Base-by-base conservation (phyloP, 2,329 filamentous ascomycete species). In the Myriosclerotinia duriaeana region DNA sequence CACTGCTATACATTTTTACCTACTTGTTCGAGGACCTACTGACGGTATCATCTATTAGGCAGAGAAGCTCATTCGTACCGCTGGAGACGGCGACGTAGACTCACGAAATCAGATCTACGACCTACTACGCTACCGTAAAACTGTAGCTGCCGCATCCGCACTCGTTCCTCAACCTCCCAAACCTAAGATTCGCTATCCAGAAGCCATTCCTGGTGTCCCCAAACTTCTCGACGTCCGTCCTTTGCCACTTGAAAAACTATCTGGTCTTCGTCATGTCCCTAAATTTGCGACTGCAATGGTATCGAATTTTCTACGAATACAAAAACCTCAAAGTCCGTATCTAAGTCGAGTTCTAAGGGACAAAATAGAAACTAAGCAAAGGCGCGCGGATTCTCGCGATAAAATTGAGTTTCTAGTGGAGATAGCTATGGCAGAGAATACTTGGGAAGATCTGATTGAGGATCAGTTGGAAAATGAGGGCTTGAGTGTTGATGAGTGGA, bases 291-390 rank as follows among this genome's bases (percentile, higher is more conserved):
- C 84, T 5, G 81, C 87, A 2, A 80, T 81, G 3, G 82, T 81
- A 36, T 77, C 87, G 40, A 85, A 89, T 0, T 89, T 93, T 72
- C 76, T 94, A 38, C 85, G 90, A 46, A 77, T 89, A 54, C 82
- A 79, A 69, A 90, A 89, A 75, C 87, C 87, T 5, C 88, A 93
- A 75, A 83, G 88, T 2, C 74, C 75, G 0, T 77, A 78, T n/a
- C 77, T 93, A 26, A 84, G 81, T n/a, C 78, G 83, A 11, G 81
- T 88, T 20, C 72, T 93, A 2, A 78, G 80, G 12, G 78, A 84
- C 60, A 85, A 85, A 72, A 76, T 83, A 22, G 68, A 74, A 5
- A 74, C 78, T 50, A 82, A 82, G n/a, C 77, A 80, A 53, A 74
- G 75, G 54, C 77, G 81, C 20, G 75, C 83, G 15, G 67, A 78